A percentile compares a stretch with the other conserved stretches of the same genome.
phyloP scores from a whole-genome alignment of 805 yeast genomes.

The Candida maltosa region DNA sequence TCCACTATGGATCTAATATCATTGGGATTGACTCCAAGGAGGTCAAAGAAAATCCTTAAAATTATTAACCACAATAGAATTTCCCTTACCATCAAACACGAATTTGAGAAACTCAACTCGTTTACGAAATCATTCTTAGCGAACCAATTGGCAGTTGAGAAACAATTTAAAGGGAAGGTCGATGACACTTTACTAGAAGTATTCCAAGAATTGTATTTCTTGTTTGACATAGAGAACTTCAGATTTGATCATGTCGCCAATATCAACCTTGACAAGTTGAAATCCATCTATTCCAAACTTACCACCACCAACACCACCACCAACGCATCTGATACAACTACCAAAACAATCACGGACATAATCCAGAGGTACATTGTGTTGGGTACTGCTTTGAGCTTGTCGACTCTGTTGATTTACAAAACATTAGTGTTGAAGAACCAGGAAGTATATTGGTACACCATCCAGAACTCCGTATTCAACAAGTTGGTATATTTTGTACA shows the following conservation, averaged over 20 bases:
- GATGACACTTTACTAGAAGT: slow-evolving; percentile 8
- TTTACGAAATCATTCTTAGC: slow-evolving; percentile 21
- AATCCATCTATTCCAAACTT: too few species aligned
- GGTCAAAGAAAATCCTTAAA: slow-evolving; percentile 9
- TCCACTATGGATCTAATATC: slow-evolving; percentile 13
- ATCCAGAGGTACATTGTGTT: slow-evolving; percentile 22
- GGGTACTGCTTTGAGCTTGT: slow-evolving; percentile 21
- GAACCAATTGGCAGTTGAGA: slow-evolving; percentile 10
- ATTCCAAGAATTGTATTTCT: slow-evolving; percentile 21
- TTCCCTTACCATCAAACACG: slow-evolving; percentile 19
- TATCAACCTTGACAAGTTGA: slow-evolving; percentile 9
- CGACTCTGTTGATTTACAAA: slow-evolving; percentile 31
- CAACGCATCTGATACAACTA: too few species aligned
- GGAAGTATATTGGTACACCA: slow-evolving; percentile 31
- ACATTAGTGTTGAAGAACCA: slow-evolving; percentile 31
- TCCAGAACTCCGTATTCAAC: slow-evolving; percentile 20
- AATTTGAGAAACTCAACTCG: slow-evolving; percentile 19
- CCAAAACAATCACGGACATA: slow-evolving; percentile 10
- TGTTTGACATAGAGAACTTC: slow-evolving; percentile 18
- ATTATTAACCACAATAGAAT: slow-evolving; percentile 29
- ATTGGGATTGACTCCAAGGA: slow-evolving; percentile 8
- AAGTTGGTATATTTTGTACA: slow-evolving; percentile 33
- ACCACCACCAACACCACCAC: background rate
- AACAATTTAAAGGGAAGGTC: too few species aligned
- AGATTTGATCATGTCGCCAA: slow-evolving; percentile 11